Evolutionary conservation across 2,329 filamentous ascomycete species (phyloP).

Genomic region (Phaeoacremonium minimum): DNA sequence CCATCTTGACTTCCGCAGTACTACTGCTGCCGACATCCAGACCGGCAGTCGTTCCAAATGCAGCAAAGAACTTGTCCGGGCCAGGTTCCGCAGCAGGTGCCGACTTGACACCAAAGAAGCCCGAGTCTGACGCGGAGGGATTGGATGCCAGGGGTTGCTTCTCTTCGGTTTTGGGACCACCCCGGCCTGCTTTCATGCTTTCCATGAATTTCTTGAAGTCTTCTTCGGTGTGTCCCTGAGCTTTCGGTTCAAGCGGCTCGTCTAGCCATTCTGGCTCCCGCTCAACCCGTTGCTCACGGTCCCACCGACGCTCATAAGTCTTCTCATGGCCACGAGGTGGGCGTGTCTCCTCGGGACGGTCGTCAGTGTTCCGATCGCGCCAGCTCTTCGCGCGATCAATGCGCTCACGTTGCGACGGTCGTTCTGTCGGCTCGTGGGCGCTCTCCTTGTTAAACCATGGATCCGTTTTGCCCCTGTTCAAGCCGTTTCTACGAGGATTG

Average conservation of each 20-base stretch:
- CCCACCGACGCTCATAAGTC: slow-evolving; percentile 46
- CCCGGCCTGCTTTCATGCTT: slow-evolving; percentile 70
- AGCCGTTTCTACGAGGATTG: slow-evolving; percentile 58
- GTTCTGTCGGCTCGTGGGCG: slow-evolving; percentile 28
- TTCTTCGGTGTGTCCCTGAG: slow-evolving; percentile 73
- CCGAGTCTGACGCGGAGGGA: slow-evolving; percentile 27
- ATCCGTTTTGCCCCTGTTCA: slow-evolving; percentile 61
- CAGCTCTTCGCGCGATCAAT: slow-evolving; percentile 57
- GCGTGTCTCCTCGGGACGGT: slow-evolving; percentile 24
- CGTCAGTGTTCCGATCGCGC: slow-evolving; percentile 48
- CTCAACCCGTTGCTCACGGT: slow-evolving; percentile 58
- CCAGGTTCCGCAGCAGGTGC: slow-evolving; percentile 61
- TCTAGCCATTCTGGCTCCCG: slow-evolving; percentile 92
- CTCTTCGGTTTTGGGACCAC: slow-evolving; percentile 27
- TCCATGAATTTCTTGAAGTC: slow-evolving; percentile 96
- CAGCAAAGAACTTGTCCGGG: slow-evolving; percentile 74
- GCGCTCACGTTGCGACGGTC: slow-evolving; percentile 42
- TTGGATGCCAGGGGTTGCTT: slow-evolving; percentile 26
- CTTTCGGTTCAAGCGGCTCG: slow-evolving; percentile 63
- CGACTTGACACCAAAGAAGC: slow-evolving; percentile 49
- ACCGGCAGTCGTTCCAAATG: slow-evolving; percentile 36
- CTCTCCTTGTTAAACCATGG: slow-evolving; percentile 69
- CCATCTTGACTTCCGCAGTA: slow-evolving; percentile 32
- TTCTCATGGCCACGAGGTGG: slow-evolving; percentile 56
- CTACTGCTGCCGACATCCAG: slow-evolving; percentile 36